Evolutionary conservation across 345 rosid genomes (phyloP).

Genomic region (Populus ilicifolia): DNA sequence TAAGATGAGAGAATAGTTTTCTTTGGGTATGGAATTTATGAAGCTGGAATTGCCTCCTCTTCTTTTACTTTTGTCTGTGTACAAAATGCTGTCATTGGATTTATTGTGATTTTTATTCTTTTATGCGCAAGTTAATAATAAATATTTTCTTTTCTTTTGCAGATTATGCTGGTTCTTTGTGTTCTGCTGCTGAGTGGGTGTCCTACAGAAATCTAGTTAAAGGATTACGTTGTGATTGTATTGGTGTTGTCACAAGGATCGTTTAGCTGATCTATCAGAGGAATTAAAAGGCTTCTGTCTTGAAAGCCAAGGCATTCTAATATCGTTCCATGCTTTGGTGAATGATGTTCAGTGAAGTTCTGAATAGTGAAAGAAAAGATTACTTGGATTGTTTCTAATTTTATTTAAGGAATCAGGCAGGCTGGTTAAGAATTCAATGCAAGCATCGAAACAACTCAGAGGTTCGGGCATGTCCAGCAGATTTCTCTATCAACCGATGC

Average conservation of each 20-base stretch:
- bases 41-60: too few relatives aligned
- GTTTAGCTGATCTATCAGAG: slow-evolving; percentile 5
- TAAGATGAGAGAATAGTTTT: neutral
- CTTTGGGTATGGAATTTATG: neutral
- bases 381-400: neutral
- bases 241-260: neutral
- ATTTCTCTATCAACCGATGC: slow-evolving; percentile 35
- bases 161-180: slow-evolving; percentile 8
- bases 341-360: neutral
- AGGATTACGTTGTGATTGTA: neutral
- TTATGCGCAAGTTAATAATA: neutral
- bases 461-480: slow-evolving; percentile 40
- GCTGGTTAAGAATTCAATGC: slow-evolving; percentile 24
- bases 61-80: neutral
- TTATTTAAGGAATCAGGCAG: neutral
- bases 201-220: neutral
- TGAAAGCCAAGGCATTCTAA: neutral
- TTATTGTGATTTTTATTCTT: neutral
- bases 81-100: neutral
- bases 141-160: slow-evolving; percentile 1
- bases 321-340: neutral
- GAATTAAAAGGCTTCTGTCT: neutral
- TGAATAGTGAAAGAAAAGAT: neutral
- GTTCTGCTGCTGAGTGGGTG: neutral
- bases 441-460: slow-evolving; percentile 32